Evolutionary conservation across 2,329 filamentous ascomycete species (phyloP).

Genomic region (Fusarium marasasianum): DNA sequence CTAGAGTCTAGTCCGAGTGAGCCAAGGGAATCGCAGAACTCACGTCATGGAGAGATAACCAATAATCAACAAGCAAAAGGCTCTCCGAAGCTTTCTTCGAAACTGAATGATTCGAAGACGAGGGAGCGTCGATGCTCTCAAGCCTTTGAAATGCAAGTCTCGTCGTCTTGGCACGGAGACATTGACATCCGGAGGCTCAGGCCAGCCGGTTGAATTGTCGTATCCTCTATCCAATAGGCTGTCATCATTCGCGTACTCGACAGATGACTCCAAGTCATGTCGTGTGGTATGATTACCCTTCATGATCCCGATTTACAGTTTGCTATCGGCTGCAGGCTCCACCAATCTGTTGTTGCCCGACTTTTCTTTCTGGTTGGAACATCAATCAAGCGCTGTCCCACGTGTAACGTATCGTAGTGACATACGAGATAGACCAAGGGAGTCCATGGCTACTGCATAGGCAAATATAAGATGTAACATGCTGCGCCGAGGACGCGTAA

Average conservation of each 20-base stretch:
- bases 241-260: not conserved
- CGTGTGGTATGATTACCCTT: not conserved
- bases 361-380: not conserved
- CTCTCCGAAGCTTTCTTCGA: not conserved
- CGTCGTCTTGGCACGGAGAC: not conserved
- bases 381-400: not conserved
- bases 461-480: not conserved
- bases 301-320: not conserved
- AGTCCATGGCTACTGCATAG: not conserved
- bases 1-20: not conserved
- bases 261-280: not conserved
- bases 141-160: not conserved
- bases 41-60: not conserved
- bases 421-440: not conserved
- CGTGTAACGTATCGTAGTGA: not conserved
- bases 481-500: not conserved
- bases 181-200: not conserved
- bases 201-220: not conserved
- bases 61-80: not conserved
- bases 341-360: not conserved
- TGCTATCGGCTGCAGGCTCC: not conserved
- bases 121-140: not conserved
- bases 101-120: not conserved
- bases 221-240: not conserved
- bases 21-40: not conserved